A percentile compares a stretch with the other conserved stretches of the same genome.
phyloP scores from a whole-genome alignment of 2,329 filamentous ascomycete species.

The Colletotrichum incanum region DNA sequence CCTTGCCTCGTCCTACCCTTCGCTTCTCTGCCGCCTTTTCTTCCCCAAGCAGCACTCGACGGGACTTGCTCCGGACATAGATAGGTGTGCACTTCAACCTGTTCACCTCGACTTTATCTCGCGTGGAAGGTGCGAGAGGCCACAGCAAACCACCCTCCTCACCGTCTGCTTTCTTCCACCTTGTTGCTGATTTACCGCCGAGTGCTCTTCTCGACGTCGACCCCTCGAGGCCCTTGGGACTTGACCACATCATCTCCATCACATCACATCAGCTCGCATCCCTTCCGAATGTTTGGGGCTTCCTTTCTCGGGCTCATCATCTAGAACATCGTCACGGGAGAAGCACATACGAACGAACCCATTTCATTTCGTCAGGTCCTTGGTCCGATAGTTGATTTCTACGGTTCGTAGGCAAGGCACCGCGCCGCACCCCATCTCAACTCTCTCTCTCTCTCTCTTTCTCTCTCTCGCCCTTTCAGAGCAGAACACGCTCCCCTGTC shows the following conservation, averaged over 20 bases:
- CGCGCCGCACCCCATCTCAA: neutral
- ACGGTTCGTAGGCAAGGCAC: neutral
- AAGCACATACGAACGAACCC: neutral
- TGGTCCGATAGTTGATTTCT: neutral
- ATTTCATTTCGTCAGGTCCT: neutral
- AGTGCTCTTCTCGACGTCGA: neutral
- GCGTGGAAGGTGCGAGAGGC: neutral
- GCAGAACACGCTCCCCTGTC: neutral
- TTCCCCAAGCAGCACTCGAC: slow-evolving; percentile 9
- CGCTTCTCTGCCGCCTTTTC: no score
- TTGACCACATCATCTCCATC: neutral
- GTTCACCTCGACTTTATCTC: slow-evolving; percentile 14
- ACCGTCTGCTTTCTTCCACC: neutral
- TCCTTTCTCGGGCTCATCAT: neutral
- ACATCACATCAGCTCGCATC: neutral
- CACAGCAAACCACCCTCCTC: neutral
- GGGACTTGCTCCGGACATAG: slow-evolving; percentile 10
- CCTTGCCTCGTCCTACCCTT: neutral
- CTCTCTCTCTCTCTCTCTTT: neutral
- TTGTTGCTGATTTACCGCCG: neutral
- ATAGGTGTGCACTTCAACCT: neutral
- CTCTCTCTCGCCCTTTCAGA: neutral
- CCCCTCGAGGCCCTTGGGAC: neutral
- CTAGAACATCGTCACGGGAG: neutral
- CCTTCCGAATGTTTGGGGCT: slow-evolving; percentile 8